These are phyloP conservation scores for Neobulgaria alba DNA, from an alignment of 2,329 filamentous ascomycete species.

Conservation along the genomic window DNA sequence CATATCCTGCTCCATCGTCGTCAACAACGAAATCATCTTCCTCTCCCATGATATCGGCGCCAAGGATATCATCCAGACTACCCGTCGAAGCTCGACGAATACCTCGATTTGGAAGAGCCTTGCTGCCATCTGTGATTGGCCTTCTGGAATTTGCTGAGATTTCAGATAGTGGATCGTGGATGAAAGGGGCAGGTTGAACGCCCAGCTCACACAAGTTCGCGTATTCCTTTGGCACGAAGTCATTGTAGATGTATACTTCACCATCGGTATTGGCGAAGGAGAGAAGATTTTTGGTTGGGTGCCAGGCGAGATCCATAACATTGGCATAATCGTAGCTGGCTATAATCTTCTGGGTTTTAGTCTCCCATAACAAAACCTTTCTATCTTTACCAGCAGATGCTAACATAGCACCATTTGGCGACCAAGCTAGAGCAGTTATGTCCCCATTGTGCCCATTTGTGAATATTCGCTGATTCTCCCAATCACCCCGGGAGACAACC, in stretches of 20 bases:
- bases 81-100: constrained; percentile 58
- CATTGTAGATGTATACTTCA: constrained; percentile 82
- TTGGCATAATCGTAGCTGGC: constrained; percentile 72
- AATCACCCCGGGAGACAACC: constrained; percentile 80
- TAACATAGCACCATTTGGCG: constrained; percentile 84
- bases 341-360: constrained; percentile 74
- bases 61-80: constrained; percentile 76
- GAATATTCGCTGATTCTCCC: constrained; percentile 79
- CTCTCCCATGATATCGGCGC: constrained; percentile 42
- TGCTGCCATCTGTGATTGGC: constrained; percentile 44
- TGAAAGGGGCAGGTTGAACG: constrained; percentile 72
- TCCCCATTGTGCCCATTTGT: constrained; percentile 71
- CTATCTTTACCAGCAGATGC: constrained; percentile 60
- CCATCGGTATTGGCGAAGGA: constrained; percentile 91
- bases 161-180: constrained; percentile 69
- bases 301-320: constrained; percentile 82
- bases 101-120: constrained; percentile 40
- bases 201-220: constrained; percentile 46
- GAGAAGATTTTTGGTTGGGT: constrained; percentile 77
- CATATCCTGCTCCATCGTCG: constrained; percentile 90
- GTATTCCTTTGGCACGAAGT: constrained; percentile 55
- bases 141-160: constrained; percentile 56
- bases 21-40: constrained; percentile 81
- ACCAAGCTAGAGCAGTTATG: constrained; percentile 85
- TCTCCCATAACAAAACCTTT: constrained; percentile 78